Base-by-base conservation (phyloP, 164 flowering plant genomes). In the Magnolia changhungtana region DNA sequence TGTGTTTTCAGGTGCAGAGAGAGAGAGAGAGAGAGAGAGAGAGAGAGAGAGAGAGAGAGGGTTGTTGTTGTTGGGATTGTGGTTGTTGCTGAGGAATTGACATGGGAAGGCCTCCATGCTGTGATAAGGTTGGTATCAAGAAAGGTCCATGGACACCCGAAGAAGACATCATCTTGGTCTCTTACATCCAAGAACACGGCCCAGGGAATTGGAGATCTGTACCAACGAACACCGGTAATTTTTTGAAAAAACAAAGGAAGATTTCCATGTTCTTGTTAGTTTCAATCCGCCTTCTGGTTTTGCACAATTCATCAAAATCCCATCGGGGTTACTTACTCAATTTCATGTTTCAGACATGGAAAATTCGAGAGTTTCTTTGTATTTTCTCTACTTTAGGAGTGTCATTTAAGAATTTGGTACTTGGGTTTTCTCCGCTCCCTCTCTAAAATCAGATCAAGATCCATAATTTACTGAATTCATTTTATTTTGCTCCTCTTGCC, bases 81-180 rank as follows among this genome's bases (percentile, higher is more conserved):
- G 23, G 29, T 65, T 65, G 13, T 31, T 37, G 45, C 3, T 37
- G 45, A 37, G 18, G n/a, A 29, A 45, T 4, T 24, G 71, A 24
- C 77, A 91, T 89, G 93, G 93, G 90, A 67, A 87, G 93, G 74
- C 93, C 93, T 71, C 92, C 92, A 61, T 91, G 95, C 80, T 90
- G 95, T 80, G 93, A 91, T 31, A 90, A 90, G 81, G 93, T 84
- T 72, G 93, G 97, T 2, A 86, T 94, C 82, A 94, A 94, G 97
- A 94, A 92, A 81, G 98, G 98, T 63, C 98, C 98, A 55, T 94
- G 98, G 98, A 93, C 98, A 58, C 96, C 98, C 82, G 98, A 93
- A 83, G 98, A 93, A 83, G 85, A 83, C 50, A 61, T 83, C 78
- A 83, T 83, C 75, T 75, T 83, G 75, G 85, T 82, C 3, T 83